Conservation (phyloP, 208 protist species). For the Blastocrithidia nonstop region DNA sequence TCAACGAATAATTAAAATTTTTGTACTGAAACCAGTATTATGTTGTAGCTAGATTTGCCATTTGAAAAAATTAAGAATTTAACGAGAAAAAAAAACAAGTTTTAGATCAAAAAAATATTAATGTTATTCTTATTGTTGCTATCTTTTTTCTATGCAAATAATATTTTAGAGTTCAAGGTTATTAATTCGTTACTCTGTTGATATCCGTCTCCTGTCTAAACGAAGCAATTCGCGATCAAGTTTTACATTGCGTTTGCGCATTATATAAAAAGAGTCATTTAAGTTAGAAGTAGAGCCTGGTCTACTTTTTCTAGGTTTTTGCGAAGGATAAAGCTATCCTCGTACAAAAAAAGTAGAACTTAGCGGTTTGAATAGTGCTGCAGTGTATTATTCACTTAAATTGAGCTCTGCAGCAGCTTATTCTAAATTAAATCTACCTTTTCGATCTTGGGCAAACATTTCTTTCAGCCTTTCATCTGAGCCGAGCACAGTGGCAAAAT, state of each 20-base stretch:
- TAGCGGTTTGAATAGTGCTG: slow-evolving; percentile 61
- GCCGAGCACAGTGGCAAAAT: no score
- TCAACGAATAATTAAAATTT: no score
- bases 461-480: no score
- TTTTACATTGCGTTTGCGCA: slow-evolving; percentile 45
- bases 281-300: slow-evolving; percentile 44
- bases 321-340: slow-evolving; percentile 67
- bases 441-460: slow-evolving; percentile 40
- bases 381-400: slow-evolving; percentile 59
- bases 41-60: no score
- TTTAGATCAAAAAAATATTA: no score
- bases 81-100: no score
- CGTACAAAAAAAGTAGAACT: slow-evolving; percentile 67
- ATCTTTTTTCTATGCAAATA: no score
- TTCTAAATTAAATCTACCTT: slow-evolving; percentile 70
- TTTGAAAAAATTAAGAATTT: no score
- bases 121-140: no score
- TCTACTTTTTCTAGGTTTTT: slow-evolving; percentile 56
- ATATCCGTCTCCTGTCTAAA: slow-evolving; percentile 31
- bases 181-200: slow-evolving; percentile 58
- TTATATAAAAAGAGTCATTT: slow-evolving; percentile 55
- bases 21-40: no score
- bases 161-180: no score
- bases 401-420: slow-evolving; percentile 63
- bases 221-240: slow-evolving; percentile 37